A percentile compares a stretch with the other conserved stretches of the same genome.
These are phyloP conservation scores for Loxodes magnus DNA, from an alignment of 73 alveolate genomes.

Conservation along the genomic window DNA sequence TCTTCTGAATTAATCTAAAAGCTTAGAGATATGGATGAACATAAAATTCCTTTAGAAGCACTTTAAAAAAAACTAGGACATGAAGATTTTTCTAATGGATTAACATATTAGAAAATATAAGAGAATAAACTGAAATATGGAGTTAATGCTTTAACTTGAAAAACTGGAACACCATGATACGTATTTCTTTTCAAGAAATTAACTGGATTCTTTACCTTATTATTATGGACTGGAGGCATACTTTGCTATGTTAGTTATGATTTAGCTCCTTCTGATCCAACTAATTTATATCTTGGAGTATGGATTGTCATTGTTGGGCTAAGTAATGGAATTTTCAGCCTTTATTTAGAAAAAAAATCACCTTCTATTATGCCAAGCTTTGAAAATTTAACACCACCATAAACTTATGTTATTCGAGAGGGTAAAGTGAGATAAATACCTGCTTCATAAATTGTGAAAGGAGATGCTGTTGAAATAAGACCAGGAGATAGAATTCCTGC, in stretches of 20 bases:
- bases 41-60: slow-evolving; percentile 14
- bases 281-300: slow-evolving; percentile 69
- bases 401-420: slow-evolving; percentile 39
- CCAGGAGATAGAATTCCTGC: slow-evolving; percentile 59
- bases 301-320: slow-evolving; percentile 62
- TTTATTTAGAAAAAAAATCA: slow-evolving; percentile 58
- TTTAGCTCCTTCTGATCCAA: slow-evolving; percentile 44
- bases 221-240: slow-evolving; percentile 78
- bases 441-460: slow-evolving; percentile 46
- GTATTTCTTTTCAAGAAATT: slow-evolving; percentile 49
- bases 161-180: slow-evolving; percentile 60
- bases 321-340: slow-evolving; percentile 56
- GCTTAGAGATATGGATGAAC: too few relatives aligned
- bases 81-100: slow-evolving; percentile 52
- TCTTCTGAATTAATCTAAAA: too few relatives aligned
- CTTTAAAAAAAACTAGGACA: slow-evolving; percentile 3
- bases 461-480: slow-evolving; percentile 48
- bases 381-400: slow-evolving; percentile 41
- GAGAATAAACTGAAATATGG: slow-evolving; percentile 38
- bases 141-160: slow-evolving; percentile 66
- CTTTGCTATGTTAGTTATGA: slow-evolving; percentile 71
- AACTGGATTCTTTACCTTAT: slow-evolving; percentile 55
- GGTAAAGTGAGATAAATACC: slow-evolving; percentile 22
- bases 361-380: slow-evolving; percentile 84
- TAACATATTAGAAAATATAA: slow-evolving; percentile 32